Evolutionary conservation across 2,329 filamentous ascomycete species (phyloP).

Genomic region (Colletotrichum spaethianum): DNA sequence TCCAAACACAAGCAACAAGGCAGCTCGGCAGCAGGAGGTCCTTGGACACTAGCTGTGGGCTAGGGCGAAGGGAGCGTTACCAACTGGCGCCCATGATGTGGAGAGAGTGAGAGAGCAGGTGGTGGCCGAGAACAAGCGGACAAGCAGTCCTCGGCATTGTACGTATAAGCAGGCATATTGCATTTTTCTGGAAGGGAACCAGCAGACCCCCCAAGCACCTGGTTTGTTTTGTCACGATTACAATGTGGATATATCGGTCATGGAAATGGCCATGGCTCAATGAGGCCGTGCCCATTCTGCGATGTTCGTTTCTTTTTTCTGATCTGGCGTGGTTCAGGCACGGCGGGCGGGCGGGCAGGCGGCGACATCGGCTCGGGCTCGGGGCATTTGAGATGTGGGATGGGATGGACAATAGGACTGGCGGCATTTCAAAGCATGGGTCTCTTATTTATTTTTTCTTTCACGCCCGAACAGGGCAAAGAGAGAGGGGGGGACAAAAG

Average conservation of each 20-base stretch:
- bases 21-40: slow-evolving; percentile 38
- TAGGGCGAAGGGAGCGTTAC: not conserved
- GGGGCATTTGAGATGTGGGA: not conserved
- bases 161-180: slow-evolving; percentile 39
- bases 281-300: slow-evolving; percentile 1
- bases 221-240: slow-evolving; percentile 22
- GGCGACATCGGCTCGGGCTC: slow-evolving; percentile 3
- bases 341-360: not conserved
- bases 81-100: not conserved
- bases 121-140: slow-evolving; percentile 2
- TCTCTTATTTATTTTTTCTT: not conserved
- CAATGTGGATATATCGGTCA: slow-evolving; percentile 32
- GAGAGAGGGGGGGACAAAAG: not conserved
- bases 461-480: not conserved
- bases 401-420: not conserved
- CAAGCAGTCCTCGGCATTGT: slow-evolving; percentile 32
- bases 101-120: not conserved
- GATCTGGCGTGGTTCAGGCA: not conserved
- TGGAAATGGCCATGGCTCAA: not conserved
- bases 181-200: slow-evolving; percentile 37
- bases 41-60: slow-evolving; percentile 39
- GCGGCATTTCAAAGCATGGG: slow-evolving; percentile 7
- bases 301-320: not conserved
- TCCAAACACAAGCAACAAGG: slow-evolving; percentile 26
- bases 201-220: slow-evolving; percentile 30